These are phyloP conservation scores for Xerophyta viscosa DNA, from an alignment of 106 monocot species.

Conservation along the genomic window DNA sequence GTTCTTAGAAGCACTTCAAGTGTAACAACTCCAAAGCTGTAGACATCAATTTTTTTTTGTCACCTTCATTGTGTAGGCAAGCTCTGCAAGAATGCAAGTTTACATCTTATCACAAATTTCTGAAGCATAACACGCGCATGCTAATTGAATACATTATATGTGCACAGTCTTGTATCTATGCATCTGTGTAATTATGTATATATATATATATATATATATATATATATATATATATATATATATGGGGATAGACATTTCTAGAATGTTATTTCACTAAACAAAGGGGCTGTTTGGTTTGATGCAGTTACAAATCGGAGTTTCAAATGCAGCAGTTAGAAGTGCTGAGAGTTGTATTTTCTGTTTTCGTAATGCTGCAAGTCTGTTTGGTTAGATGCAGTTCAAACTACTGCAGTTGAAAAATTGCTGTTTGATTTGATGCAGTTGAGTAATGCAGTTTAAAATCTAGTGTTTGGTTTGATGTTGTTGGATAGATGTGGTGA, in stretches of 20 bases:
- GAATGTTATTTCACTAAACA: background rate
- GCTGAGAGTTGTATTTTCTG: too few species aligned
- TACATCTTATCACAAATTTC: too few species aligned
- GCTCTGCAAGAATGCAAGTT: constrained; percentile 15
- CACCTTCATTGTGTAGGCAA: constrained; percentile 31
- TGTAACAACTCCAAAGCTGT: constrained; percentile 29
- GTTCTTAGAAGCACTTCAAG: constrained; percentile 27
- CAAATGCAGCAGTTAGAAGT: too few species aligned
- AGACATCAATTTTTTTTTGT: constrained; percentile 34
- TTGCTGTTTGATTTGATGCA: too few species aligned
- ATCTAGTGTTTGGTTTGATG: too few species aligned
- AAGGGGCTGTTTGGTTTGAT: too few species aligned
- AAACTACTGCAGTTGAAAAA: too few species aligned
- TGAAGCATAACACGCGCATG: background rate
- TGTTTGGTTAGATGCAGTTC: too few species aligned
- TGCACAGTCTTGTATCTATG: background rate
- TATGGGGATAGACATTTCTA: background rate
- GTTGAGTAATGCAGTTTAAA: too few species aligned
- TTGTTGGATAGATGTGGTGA: too few species aligned
- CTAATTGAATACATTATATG: background rate
- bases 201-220: background rate
- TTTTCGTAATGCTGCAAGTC: too few species aligned
- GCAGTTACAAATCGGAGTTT: too few species aligned
- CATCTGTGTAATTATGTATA: background rate
- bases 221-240: background rate